Percentiles rank a stretch among this genome's conserved stretches.
phyloP scores from a whole-genome alignment of 768 basidiomycete genomes.

The Suillus alpinus region DNA sequence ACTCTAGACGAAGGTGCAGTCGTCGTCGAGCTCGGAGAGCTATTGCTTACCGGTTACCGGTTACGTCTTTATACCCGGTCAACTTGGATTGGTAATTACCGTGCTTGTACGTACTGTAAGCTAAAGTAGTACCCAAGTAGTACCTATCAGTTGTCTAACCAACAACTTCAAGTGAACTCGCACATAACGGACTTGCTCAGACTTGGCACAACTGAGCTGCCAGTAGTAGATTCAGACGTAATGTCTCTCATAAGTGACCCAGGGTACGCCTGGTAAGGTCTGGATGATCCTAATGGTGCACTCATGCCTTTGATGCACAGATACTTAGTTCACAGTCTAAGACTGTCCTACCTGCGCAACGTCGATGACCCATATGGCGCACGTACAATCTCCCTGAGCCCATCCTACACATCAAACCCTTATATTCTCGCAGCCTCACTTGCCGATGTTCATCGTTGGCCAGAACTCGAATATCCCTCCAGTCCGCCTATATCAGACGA shows the following conservation, averaged over 20 bases:
- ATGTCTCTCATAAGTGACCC: constrained; percentile 70
- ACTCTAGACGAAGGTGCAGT: background rate
- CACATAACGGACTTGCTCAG: background rate
- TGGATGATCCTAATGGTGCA: background rate
- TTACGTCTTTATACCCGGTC: background rate
- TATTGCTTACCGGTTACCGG: background rate
- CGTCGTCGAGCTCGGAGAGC: too few species aligned
- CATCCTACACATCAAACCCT: constrained; percentile 74
- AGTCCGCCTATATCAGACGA: constrained; percentile 75
- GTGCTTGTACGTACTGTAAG: background rate
- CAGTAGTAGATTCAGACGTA: background rate
- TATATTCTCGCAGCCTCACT: constrained; percentile 80
- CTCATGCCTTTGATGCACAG: constrained; percentile 29
- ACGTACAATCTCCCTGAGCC: constrained; percentile 77
- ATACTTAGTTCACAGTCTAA: constrained; percentile 79
- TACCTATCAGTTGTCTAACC: background rate
- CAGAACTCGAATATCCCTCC: constrained; percentile 70
- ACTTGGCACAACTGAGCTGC: background rate
- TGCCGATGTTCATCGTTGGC: constrained; percentile 79
- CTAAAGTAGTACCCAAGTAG: too few species aligned
- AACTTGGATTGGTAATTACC: background rate
- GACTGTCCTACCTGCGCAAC: constrained; percentile 83
- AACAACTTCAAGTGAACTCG: background rate
- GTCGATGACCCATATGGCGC: constrained; percentile 85
- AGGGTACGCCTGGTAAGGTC: constrained; percentile 37